phyloP scores from a whole-genome alignment of 1,139 yeast species.

The Yamadazyma epiphylla region DNA sequence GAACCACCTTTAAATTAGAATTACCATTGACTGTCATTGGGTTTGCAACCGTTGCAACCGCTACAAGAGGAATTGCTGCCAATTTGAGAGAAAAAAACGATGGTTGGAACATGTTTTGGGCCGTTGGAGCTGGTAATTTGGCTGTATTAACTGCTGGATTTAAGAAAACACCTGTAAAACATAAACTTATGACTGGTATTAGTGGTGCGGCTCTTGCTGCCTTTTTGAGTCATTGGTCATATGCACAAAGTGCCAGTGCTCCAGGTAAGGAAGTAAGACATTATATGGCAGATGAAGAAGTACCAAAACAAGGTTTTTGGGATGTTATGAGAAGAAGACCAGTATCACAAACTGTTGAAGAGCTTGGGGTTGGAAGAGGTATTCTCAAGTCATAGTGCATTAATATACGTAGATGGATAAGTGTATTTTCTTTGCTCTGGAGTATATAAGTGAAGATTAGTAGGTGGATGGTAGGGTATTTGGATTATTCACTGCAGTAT shows the following conservation, averaged over 20 bases:
- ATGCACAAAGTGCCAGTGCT: constrained; percentile 42
- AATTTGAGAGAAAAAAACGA: constrained; percentile 48
- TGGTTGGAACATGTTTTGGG: constrained; percentile 49
- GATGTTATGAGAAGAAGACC: constrained; percentile 82
- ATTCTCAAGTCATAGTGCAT: constrained; percentile 31
- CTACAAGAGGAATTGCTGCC: constrained; percentile 36
- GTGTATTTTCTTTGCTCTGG: too few relatives aligned
- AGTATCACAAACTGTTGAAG: constrained; percentile 72
- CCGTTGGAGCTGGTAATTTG: constrained; percentile 41
- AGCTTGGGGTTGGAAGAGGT: constrained; percentile 68
- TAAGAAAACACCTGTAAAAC: constrained; percentile 40
- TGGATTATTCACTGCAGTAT: too few relatives aligned
- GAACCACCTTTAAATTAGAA: constrained; percentile 43
- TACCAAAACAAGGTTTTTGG: constrained; percentile 68
- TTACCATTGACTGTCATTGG: constrained; percentile 40
- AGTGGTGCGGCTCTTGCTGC: constrained; percentile 41
- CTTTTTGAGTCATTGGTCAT: constrained; percentile 35
- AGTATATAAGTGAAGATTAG: too few relatives aligned
- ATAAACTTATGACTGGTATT: constrained; percentile 39
- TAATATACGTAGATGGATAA: too few relatives aligned
- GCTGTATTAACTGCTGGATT: constrained; percentile 39
- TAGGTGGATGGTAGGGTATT: too few relatives aligned
- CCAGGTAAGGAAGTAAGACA: constrained; percentile 37
- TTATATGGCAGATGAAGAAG: constrained; percentile 32
- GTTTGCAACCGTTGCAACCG: constrained; percentile 42